Evolutionary conservation across 495 filamentous ascomycete species (phyloP), one percentile per base, ranked within the genome.

Genomic region (Trichoderma virens): DNA sequence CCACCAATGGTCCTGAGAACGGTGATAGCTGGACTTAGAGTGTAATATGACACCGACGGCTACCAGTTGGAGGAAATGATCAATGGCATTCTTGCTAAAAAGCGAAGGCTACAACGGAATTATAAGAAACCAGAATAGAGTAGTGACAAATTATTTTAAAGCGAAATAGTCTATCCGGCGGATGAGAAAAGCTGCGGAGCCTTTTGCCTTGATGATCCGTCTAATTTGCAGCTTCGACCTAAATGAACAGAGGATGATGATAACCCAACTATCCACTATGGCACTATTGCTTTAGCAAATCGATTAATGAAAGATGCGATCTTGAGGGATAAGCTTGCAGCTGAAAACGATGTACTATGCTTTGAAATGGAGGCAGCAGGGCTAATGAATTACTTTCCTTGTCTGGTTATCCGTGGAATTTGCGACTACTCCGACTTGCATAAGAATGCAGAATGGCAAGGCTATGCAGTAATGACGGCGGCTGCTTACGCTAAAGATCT

Each of bases 271-370:
- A 66, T 75, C 18, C 71, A 76, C 62, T 79, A 76, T 60, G 77
- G 78, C 4, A 67, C 66, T 13, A 76, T 81, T 41, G 78, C 77
- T 18, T 78, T 74, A 11, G 76, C 73, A 38, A 79, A 79, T 61
- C 60, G 62, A 8, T 67, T 78, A 5, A 73, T 75, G n/a, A 68
- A 68, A 59, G 59, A 73, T 30, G 62, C 39, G 2, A 0, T 61
- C 0, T 0, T 59, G 4, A 54, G 70, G 5, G 66, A 70, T 30
- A 31, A 2, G 32, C 23, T 41, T 32, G 18, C 30, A 5, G 63
- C 0, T 7, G 65, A 5, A 30, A 56, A 1, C 1, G 59, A 28
- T 62, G 64, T 20, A 16, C 2, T 69, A 0, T 72, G 70, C 39
- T 54, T 69, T 31, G 70, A 72, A 31, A 72, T 69, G 69, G 69